Conservation (phyloP, 2,329 filamentous ascomycete species). For the Emydomyces testavorans region DNA sequence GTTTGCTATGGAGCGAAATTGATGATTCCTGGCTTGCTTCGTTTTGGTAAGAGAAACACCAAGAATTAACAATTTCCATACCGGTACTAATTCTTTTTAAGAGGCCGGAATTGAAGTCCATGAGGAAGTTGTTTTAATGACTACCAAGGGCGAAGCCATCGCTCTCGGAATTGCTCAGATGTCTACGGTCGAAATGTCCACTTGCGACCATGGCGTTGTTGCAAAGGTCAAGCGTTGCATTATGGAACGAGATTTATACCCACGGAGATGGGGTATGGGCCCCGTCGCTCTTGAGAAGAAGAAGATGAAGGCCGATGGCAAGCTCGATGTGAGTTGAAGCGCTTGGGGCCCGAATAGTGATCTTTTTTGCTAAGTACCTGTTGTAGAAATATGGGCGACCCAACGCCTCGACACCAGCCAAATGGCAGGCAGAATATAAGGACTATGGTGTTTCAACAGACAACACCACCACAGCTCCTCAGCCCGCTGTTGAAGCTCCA, state of each 20-base stretch:
- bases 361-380: slow-evolving; percentile 25
- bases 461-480: slow-evolving; percentile 29
- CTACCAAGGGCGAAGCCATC: slow-evolving; percentile 97
- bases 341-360: background rate
- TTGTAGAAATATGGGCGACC: slow-evolving; percentile 71
- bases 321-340: slow-evolving; percentile 66
- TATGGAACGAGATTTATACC: slow-evolving; percentile 98
- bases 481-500: slow-evolving; percentile 38
- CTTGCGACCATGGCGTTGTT: slow-evolving; percentile 93
- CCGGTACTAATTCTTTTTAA: slow-evolving; percentile 26
- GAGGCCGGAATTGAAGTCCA: slow-evolving; percentile 85
- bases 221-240: slow-evolving; percentile 99
- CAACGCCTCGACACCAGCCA: slow-evolving; percentile 85
- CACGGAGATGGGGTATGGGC: slow-evolving; percentile 88
- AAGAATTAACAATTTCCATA: background rate
- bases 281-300: slow-evolving; percentile 94
- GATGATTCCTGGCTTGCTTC: slow-evolving; percentile 90
- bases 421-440: slow-evolving; percentile 88
- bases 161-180: slow-evolving; percentile 93
- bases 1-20: slow-evolving; percentile 98
- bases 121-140: slow-evolving; percentile 96
- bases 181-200: slow-evolving; percentile 93
- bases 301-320: slow-evolving; percentile 97
- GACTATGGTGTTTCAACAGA: slow-evolving; percentile 54
- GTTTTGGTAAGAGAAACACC: slow-evolving; percentile 57